These are phyloP conservation scores for Amanita rubescens DNA, from an alignment of 768 basidiomycete genomes.

Conservation along the genomic window DNA sequence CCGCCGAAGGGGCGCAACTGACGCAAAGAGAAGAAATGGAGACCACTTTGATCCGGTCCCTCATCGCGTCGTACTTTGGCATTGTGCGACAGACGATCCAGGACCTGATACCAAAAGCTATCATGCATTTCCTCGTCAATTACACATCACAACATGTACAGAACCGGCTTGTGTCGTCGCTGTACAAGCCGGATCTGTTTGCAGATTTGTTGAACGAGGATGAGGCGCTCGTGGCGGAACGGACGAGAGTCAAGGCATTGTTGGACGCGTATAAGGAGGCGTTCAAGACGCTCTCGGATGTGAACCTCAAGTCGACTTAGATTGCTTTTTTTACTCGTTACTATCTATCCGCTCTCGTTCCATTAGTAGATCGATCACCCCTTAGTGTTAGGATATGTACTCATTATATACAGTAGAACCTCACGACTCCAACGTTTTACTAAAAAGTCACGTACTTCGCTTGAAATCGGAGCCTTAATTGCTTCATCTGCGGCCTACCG, in stretches of 20 bases:
- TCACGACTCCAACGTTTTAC: too few species aligned
- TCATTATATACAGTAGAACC: too few species aligned
- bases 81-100: conserved; percentile 97
- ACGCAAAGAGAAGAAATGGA: conserved; percentile 94
- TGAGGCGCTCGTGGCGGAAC: conserved; percentile 88
- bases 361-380: background rate
- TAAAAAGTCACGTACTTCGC: too few species aligned
- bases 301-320: conserved; percentile 63
- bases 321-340: background rate
- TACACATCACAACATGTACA: conserved; percentile 95
- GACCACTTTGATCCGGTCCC: conserved; percentile 85
- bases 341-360: background rate
- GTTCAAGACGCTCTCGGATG: conserved; percentile 80
- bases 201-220: conserved; percentile 90
- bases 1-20: conserved; percentile 55
- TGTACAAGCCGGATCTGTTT: conserved; percentile 95
- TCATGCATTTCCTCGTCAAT: conserved; percentile 98
- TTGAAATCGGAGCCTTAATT: too few species aligned
- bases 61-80: conserved; percentile 92
- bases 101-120: conserved; percentile 93
- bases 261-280: conserved; percentile 96
- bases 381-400: background rate
- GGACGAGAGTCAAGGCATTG: conserved; percentile 87
- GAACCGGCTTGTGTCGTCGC: conserved; percentile 85
- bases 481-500: too few species aligned